Base-by-base conservation (phyloP, 805 yeast genomes). In the Tetrapisispora iriomotensis region DNA sequence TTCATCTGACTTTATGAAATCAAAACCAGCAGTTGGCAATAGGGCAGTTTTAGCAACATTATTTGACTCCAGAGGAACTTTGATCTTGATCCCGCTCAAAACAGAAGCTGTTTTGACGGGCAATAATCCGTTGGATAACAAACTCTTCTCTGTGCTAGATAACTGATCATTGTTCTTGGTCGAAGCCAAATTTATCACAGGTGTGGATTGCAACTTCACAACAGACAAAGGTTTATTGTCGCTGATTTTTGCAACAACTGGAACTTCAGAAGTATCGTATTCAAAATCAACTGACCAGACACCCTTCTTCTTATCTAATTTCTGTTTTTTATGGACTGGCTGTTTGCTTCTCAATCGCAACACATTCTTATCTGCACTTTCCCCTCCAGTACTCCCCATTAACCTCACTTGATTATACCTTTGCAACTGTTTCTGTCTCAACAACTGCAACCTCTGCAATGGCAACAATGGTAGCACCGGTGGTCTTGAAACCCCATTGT, bases 391-490 rank as follows among this genome's bases (percentile, higher is more conserved):
- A 6, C 6, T 27, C 29, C 14, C 9, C 14, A 12, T 18, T 8
- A 21, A 19, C 20, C 20, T 12, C 17, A 28, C 17, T 21, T 27
- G 12, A 14, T 15, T n/a, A 10, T 15, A 20, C 8, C 15, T 13
- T 12, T 19, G 14, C 27, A 45, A 41, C 36, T 59, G 64, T 40
- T 47, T 56, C 30, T 48, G 45, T 33, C 59, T 47, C 31, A 59
- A 30, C 28, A 59, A 36, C 34, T 48, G 42, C 36, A 59, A 44
- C 27, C 64, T 40, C 36, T 59, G 61, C 8, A 56, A 31, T 3
- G 64, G 64, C 26, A 55, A 37, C 14, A 59, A 48, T 2, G 62
- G 60, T 28, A 59, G 37, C 19, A 58, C 45, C 2, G 59, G 61
- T 7, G 62, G 64, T 37, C 61, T 47, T 17, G 19, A 21, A 2